Percentiles rank a stretch among this genome's conserved stretches.
These are phyloP conservation scores for Aspergillus bertholletiae DNA, from an alignment of 495 filamentous ascomycete species.

Conservation along the genomic window DNA sequence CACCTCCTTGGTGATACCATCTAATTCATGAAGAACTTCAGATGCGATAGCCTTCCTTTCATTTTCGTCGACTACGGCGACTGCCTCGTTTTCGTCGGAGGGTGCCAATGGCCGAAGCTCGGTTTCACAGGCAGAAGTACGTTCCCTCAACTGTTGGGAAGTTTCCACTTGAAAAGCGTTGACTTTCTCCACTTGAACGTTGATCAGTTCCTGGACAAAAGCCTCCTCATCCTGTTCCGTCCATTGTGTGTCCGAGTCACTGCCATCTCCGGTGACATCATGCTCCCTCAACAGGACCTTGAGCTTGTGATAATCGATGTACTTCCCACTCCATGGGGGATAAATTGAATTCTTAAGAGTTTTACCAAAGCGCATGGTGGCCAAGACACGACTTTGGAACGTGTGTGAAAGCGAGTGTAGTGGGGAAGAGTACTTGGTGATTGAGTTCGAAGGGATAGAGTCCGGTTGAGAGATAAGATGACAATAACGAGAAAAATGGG, in stretches of 20 bases:
- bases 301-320: constrained; percentile 92
- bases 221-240: constrained; percentile 92
- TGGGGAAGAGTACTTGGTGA: too few relatives aligned
- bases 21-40: constrained; percentile 73
- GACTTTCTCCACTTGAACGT: constrained; percentile 93
- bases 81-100: constrained; percentile 23
- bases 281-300: constrained; percentile 80
- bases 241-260: constrained; percentile 60
- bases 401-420: not conserved
- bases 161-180: constrained; percentile 81
- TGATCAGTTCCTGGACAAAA: constrained; percentile 93
- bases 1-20: constrained; percentile 82
- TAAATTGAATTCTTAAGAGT: constrained; percentile 78
- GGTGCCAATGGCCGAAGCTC: constrained; percentile 47
- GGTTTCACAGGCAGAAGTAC: constrained; percentile 53
- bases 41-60: constrained; percentile 54
- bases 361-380: constrained; percentile 83
- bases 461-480: not conserved
- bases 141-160: constrained; percentile 65
- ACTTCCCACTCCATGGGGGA: constrained; percentile 84
- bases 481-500: not conserved
- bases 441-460: not conserved
- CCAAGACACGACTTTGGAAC: not conserved
- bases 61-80: constrained; percentile 28
- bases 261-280: constrained; percentile 45